Base-by-base conservation (phyloP, 768 basidiomycete species). In the Amanita pseudoporphyria region DNA sequence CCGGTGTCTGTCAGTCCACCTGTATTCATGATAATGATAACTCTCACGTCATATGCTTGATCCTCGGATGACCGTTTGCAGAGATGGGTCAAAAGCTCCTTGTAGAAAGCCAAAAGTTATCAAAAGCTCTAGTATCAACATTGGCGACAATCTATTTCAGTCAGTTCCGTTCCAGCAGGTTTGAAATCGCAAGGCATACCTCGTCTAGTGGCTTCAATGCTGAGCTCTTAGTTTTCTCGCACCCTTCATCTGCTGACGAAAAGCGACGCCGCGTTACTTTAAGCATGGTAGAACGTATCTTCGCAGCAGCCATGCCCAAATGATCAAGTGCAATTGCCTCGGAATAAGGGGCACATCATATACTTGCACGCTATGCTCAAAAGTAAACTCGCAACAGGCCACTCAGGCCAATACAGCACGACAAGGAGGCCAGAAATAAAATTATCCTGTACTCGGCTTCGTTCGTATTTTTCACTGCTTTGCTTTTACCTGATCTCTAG, bases 391-490 rank as follows among this genome's bases (percentile, higher is more conserved):
- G 96, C 89, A 9, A 89, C 94, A 5, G 96, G 96, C 93, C 95
- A 99, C 65, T 99, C 96, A 0, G 96, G 94, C 81, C 89, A 89
- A 62, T 86, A 93, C 5, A 97, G 70, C 16, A 96, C 92, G 7
- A 78, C 76, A 19, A 98, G 73, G 19, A 96, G 71, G 60, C 98
- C 96, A 1, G 82, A 80, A 36, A 98, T 80, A 9, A 98, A 70
- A 57, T 87, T 87, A 59, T 73, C 43, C 92, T 81, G 62, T 97
- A 97, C 61, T 98, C 95, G 5, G 87, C 83, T 60, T 99, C 96
- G 56, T 90, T 92, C 0, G 92, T 84, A 56, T 87, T 90, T 63
- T 95, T 95, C 12, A 86, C 88, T 5, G 80, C 70, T 58, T 93
- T 94, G 9, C 84, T 81, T 64, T 89, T 94, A 6, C 89, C 90